Conservation (phyloP, 805 yeast genomes). For the Candida quercuum region DNA sequence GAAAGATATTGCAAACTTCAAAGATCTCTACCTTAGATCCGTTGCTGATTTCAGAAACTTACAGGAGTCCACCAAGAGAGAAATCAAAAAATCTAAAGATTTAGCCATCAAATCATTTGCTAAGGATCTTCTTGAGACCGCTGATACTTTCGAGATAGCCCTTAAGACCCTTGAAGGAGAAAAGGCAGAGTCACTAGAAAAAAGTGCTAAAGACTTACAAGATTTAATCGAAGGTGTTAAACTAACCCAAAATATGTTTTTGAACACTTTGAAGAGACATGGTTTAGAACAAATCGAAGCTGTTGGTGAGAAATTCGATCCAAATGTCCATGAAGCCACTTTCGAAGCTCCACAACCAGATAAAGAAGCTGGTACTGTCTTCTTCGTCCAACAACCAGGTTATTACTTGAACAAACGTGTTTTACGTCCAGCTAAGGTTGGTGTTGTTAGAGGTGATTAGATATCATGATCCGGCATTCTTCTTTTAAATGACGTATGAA, state of each 20-base stretch:
- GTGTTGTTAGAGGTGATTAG: constrained; percentile 40
- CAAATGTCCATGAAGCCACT: constrained; percentile 49
- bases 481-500: background rate
- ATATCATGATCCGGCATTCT: too few species aligned
- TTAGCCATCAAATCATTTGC: constrained; percentile 25
- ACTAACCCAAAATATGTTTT: constrained; percentile 43
- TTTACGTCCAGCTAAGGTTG: constrained; percentile 54
- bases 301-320: constrained; percentile 43
- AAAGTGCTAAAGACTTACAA: constrained; percentile 34
- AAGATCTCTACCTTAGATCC: constrained; percentile 22
- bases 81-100: constrained; percentile 24
- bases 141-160: constrained; percentile 26
- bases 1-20: constrained; percentile 23
- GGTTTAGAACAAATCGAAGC: constrained; percentile 47
- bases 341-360: constrained; percentile 50
- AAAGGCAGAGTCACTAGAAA: constrained; percentile 19
- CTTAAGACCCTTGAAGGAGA: constrained; percentile 21
- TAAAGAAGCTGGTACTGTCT: constrained; percentile 48
- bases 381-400: constrained; percentile 50
- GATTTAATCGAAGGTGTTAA: constrained; percentile 47
- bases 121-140: constrained; percentile 23
- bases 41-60: constrained; percentile 26
- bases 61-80: constrained; percentile 26
- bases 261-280: constrained; percentile 43
- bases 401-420: constrained; percentile 46